These are phyloP conservation scores for Ceratobasidium sp. DNA, from an alignment of 1,284 basidiomycete genomes.

Conservation along the genomic window DNA sequence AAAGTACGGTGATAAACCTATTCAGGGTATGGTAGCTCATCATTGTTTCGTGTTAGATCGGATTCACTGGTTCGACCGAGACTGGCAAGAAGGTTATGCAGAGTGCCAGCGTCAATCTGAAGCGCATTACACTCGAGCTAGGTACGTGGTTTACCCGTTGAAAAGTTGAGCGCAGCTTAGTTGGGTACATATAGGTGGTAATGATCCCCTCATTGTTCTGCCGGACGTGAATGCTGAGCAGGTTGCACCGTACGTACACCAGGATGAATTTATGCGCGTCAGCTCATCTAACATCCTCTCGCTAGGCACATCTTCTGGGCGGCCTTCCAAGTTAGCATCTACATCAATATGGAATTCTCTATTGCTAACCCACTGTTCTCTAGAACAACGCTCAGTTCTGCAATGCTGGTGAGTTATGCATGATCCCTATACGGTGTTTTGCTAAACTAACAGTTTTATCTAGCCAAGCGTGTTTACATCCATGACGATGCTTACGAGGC, in stretches of 20 bases:
- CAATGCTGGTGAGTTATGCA: conserved; percentile 35
- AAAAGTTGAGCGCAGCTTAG: background rate
- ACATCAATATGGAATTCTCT: background rate
- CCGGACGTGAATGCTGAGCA: conserved; percentile 25
- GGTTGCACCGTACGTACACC: conserved; percentile 28
- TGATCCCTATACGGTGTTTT: background rate
- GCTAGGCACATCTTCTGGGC: conserved; percentile 34
- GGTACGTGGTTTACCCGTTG: background rate
- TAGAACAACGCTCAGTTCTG: conserved; percentile 44
- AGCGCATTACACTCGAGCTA: conserved; percentile 87
- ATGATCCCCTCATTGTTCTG: conserved; percentile 17
- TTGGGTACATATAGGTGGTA: background rate
- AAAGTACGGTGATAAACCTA: conserved; percentile 61
- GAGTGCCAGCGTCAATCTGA: conserved; percentile 66
- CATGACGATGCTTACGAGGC: conserved; percentile 58
- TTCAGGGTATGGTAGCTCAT: too few relatives aligned
- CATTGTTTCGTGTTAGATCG: too few relatives aligned
- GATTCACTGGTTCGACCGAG: conserved; percentile 61
- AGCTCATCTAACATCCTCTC: background rate
- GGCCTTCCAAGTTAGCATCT: conserved; percentile 4
- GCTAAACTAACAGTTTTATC: conserved; percentile 50
- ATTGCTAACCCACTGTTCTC: background rate
- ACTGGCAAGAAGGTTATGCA: conserved; percentile 67
- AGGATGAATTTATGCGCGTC: background rate
- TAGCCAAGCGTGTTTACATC: conserved; percentile 65